Evolutionary conservation across 2,329 filamentous ascomycete genomes (phyloP).

Genomic region (Talaromyces sp.): DNA sequence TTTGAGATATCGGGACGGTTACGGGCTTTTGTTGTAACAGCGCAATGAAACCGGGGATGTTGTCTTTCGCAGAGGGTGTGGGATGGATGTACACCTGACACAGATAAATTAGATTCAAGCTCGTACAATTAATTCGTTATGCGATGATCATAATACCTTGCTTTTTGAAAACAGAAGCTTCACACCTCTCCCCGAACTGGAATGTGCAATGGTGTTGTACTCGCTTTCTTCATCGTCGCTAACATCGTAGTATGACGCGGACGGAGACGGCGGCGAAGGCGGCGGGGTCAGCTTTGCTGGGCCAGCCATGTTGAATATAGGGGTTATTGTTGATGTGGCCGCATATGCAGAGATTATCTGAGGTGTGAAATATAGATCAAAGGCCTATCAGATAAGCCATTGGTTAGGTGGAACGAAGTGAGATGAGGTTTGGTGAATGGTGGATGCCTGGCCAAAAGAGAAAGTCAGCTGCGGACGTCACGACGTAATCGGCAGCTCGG

Average conservation of each 20-base stretch:
- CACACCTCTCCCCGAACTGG: conserved; percentile 72
- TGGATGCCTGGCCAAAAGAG: conserved; percentile 14
- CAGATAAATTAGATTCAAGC: not conserved
- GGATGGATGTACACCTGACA: conserved; percentile 85
- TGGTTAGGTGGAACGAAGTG: not conserved
- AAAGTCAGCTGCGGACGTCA: conserved; percentile 19
- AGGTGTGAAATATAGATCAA: not conserved
- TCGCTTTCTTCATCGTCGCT: conserved; percentile 95
- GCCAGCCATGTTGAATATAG: conserved; percentile 29
- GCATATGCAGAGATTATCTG: not conserved
- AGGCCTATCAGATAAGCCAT: not conserved
- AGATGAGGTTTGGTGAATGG: conserved; percentile 1
- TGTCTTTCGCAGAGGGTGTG: conserved; percentile 87
- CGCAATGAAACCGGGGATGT: conserved; percentile 89
- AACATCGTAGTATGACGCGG: conserved; percentile 88
- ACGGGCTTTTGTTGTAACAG: conserved; percentile 79
- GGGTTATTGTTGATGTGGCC: not conserved
- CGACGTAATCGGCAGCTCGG: conserved; percentile 15
- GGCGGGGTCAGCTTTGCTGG: conserved; percentile 37
- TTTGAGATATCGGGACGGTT: conserved; percentile 29
- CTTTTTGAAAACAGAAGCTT: conserved; percentile 95
- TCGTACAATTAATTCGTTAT: not conserved
- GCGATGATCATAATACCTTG: conserved; percentile 59
- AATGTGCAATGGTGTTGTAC: conserved; percentile 88
- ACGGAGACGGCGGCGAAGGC: conserved; percentile 61